phyloP scores from a whole-genome alignment of 345 rosid species.

The Eucalyptus leucophloia region DNA sequence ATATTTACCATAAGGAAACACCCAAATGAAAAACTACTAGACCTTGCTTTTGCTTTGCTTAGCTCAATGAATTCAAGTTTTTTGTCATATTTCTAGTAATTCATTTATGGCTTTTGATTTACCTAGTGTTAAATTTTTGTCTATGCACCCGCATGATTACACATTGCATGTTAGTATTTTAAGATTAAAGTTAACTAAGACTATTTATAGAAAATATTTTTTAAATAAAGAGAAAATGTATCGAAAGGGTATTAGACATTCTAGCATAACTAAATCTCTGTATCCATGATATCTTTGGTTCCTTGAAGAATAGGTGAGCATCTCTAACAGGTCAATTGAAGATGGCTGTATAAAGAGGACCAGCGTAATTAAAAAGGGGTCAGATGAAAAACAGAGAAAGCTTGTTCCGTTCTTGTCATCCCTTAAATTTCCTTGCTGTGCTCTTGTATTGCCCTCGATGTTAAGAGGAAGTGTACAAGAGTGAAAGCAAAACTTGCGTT shows the following conservation, averaged over 20 bases:
- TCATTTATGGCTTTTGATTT: no score
- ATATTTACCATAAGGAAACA: no score
- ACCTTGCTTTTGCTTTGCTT: no score
- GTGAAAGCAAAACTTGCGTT: background rate
- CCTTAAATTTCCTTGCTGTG: background rate
- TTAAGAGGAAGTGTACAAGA: background rate
- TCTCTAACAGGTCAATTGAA: background rate
- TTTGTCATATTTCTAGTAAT: no score
- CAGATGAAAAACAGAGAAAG: background rate
- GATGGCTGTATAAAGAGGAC: background rate
- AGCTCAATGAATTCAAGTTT: no score
- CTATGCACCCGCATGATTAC: background rate
- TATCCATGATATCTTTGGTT: background rate
- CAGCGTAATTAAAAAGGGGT: background rate
- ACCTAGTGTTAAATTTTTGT: background rate
- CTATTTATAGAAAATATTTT: no score
- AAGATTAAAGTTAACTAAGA: background rate
- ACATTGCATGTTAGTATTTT: background rate
- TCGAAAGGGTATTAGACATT: background rate
- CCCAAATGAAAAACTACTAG: no score
- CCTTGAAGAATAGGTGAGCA: no score
- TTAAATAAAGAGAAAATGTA: background rate
- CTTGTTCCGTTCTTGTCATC: background rate
- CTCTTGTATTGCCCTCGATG: background rate
- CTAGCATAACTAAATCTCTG: background rate